Conservation (phyloP, 176 grass and related monocot species). For the Eragrostis curvula region DNA sequence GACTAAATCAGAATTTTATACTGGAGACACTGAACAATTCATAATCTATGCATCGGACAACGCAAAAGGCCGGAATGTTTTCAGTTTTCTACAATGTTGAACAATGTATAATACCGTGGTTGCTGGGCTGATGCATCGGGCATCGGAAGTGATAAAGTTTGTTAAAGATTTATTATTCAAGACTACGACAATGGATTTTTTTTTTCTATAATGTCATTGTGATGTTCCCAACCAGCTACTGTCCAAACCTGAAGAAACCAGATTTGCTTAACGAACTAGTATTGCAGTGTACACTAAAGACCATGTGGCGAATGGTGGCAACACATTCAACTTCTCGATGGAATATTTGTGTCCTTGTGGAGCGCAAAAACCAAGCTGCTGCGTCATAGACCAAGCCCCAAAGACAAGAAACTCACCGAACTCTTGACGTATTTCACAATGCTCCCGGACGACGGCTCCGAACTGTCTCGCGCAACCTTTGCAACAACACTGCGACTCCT, state of each 20-base stretch:
- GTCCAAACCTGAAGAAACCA: not conserved
- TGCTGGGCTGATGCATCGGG: not conserved
- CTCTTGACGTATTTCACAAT: slow-evolving; percentile 67
- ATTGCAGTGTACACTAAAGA: not conserved
- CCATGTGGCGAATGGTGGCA: not conserved
- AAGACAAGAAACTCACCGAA: slow-evolving; percentile 62
- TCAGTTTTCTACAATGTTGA: not conserved
- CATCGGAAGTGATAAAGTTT: slow-evolving; percentile 10
- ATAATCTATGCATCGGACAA: not conserved
- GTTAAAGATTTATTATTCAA: not conserved
- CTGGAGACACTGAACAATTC: not conserved
- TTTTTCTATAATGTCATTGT: slow-evolving; percentile 19
- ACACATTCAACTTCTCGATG: not conserved
- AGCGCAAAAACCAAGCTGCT: not conserved
- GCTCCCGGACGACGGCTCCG: slow-evolving; percentile 71
- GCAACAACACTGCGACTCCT: slow-evolving; percentile 52
- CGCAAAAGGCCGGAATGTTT: not conserved
- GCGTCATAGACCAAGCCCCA: not conserved
- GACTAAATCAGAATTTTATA: not conserved
- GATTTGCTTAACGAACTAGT: not conserved
- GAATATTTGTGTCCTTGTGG: not conserved
- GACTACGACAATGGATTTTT: not conserved
- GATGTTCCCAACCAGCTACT: not conserved
- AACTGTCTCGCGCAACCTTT: slow-evolving; percentile 55
- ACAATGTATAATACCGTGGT: slow-evolving; percentile 1